Conservation (phyloP, 768 basidiomycete species). For the Mycena floridula region DNA sequence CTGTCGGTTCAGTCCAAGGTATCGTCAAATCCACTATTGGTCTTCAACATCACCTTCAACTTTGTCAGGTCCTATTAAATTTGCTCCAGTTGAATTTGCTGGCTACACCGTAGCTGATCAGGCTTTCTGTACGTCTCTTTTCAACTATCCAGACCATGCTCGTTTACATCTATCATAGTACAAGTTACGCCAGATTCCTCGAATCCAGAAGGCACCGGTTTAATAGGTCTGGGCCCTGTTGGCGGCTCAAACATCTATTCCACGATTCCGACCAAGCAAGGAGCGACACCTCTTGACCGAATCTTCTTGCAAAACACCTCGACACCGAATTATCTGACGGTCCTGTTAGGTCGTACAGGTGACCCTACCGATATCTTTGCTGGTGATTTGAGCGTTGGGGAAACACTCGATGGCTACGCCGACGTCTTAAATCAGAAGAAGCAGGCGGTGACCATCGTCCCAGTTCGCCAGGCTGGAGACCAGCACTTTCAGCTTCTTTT, state of each 20-base stretch:
- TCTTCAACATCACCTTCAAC: not conserved
- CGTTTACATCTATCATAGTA: slow-evolving; percentile 27
- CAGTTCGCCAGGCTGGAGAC: slow-evolving; percentile 23
- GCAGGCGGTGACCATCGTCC: slow-evolving; percentile 38
- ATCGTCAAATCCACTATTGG: slow-evolving; percentile 4
- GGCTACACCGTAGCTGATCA: slow-evolving; percentile 39
- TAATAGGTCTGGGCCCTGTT: slow-evolving; percentile 59
- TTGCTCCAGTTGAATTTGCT: slow-evolving; percentile 36
- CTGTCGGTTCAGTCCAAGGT: slow-evolving; percentile 49
- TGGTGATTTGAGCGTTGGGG: slow-evolving; percentile 61
- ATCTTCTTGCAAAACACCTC: slow-evolving; percentile 56
- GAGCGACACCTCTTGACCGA: slow-evolving; percentile 53
- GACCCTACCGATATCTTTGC: slow-evolving; percentile 43
- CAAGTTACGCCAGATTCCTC: slow-evolving; percentile 24
- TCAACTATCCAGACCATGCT: no score
- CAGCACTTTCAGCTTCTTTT: slow-evolving; percentile 66
- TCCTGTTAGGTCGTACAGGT: slow-evolving; percentile 56
- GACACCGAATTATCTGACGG: slow-evolving; percentile 55
- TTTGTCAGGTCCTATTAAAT: slow-evolving; percentile 35
- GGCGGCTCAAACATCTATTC: slow-evolving; percentile 43
- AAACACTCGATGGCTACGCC: slow-evolving; percentile 43
- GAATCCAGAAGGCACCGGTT: slow-evolving; percentile 25
- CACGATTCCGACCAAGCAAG: slow-evolving; percentile 23
- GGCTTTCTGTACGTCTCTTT: slow-evolving; percentile 29
- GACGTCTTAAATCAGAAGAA: slow-evolving; percentile 44